phyloP scores from a whole-genome alignment of 129 eudicot genomes.

The Oenanthe sinensis region DNA sequence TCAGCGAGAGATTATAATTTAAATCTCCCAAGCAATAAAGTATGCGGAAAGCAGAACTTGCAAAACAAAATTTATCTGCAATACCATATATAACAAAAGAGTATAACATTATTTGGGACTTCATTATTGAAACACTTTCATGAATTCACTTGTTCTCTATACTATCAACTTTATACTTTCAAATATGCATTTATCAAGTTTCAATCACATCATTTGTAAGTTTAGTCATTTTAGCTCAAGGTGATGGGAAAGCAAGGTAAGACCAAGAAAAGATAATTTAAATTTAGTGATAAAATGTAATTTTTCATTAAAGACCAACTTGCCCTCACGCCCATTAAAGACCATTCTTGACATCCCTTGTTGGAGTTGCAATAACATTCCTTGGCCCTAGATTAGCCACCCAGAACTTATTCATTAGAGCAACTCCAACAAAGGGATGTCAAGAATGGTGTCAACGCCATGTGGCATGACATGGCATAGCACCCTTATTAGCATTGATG shows the following conservation, averaged over 20 bases:
- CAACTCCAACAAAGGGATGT: too few relatives aligned
- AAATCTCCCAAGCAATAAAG: background rate
- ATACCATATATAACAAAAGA: background rate
- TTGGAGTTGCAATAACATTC: background rate
- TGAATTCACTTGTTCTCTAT: too few relatives aligned
- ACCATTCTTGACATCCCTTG: too few relatives aligned
- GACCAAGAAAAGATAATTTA: background rate
- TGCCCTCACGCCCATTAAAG: too few relatives aligned
- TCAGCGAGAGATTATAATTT: background rate
- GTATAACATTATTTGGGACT: too few relatives aligned
- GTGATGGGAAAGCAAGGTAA: background rate
- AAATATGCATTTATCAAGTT: background rate
- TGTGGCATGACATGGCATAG: too few relatives aligned
- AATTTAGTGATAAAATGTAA: background rate
- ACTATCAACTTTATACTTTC: too few relatives aligned
- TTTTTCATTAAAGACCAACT: background rate
- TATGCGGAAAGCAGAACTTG: background rate
- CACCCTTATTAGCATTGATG: too few relatives aligned
- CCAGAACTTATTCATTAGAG: too few relatives aligned
- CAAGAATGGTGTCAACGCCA: too few relatives aligned
- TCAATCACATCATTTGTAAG: background rate
- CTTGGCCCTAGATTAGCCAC: background rate
- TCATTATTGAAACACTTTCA: too few relatives aligned
- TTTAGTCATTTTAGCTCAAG: background rate
- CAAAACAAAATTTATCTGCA: background rate